These are phyloP conservation scores for Yamadazyma kitorensis DNA, from an alignment of 805 yeast genomes.

Conservation along the genomic window DNA sequence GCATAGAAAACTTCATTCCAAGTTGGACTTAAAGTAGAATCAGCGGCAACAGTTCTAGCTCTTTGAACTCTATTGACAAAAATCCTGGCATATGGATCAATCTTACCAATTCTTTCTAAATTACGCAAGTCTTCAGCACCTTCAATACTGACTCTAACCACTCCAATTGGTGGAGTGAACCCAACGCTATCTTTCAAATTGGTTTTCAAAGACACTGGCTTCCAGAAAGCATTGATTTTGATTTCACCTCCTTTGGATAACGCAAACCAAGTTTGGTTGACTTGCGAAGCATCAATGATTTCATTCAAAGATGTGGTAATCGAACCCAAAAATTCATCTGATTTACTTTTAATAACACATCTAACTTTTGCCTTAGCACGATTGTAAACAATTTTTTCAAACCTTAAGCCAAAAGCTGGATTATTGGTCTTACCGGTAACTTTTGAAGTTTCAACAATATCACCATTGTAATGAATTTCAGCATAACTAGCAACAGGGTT, in stretches of 20 bases:
- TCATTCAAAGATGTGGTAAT: conserved; percentile 58
- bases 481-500: conserved; percentile 55
- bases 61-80: conserved; percentile 72
- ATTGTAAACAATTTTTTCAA: conserved; percentile 69
- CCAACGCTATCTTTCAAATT: conserved; percentile 61
- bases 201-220: conserved; percentile 60
- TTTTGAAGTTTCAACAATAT: conserved; percentile 55
- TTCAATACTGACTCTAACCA: conserved; percentile 67
- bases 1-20: conserved; percentile 84
- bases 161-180: conserved; percentile 94
- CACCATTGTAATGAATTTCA: conserved; percentile 66
- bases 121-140: conserved; percentile 76
- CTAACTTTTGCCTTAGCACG: conserved; percentile 69
- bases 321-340: conserved; percentile 56
- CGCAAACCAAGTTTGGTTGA: conserved; percentile 76
- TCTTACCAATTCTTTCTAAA: conserved; percentile 83
- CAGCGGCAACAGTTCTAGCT: conserved; percentile 71
- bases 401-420: conserved; percentile 63
- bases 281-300: conserved; percentile 72
- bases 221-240: conserved; percentile 72
- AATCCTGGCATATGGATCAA: conserved; percentile 88
- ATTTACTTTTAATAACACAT: conserved; percentile 58
- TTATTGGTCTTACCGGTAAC: conserved; percentile 57
- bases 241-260: conserved; percentile 74
- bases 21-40: conserved; percentile 70